phyloP scores from a whole-genome alignment of 129 eudicot species.

The Deinandra increscens region DNA sequence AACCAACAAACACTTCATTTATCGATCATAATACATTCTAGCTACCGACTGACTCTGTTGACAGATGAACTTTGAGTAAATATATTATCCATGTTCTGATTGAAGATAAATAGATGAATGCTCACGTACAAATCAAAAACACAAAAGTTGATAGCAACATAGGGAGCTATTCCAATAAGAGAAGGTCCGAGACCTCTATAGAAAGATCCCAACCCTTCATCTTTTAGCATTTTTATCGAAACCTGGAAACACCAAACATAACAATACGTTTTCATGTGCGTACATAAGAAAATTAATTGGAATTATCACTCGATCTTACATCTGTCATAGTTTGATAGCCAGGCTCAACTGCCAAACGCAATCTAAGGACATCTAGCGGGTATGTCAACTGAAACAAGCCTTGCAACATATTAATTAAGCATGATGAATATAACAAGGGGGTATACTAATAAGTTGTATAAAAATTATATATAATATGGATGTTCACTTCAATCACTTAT shows the following conservation, averaged over 20 bases:
- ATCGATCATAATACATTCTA: too few relatives aligned
- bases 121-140: constrained; percentile 94
- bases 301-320: constrained; percentile 51
- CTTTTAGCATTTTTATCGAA: constrained; percentile 72
- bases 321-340: constrained; percentile 79
- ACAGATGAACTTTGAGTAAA: too few relatives aligned
- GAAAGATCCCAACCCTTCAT: constrained; percentile 82
- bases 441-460: too few relatives aligned
- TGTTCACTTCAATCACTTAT: too few relatives aligned
- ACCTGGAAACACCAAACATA: constrained; percentile 42
- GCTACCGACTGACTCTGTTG: too few relatives aligned
- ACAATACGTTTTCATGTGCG: too few relatives aligned
- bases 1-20: too few relatives aligned
- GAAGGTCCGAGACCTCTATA: constrained; percentile 89
- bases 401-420: too few relatives aligned
- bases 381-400: constrained; percentile 62
- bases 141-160: constrained; percentile 94
- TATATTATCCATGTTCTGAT: too few relatives aligned
- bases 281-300: neutral
- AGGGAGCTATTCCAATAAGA: constrained; percentile 92
- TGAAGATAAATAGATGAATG: too few relatives aligned
- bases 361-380: constrained; percentile 83
- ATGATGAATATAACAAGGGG: too few relatives aligned
- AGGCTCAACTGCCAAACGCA: constrained; percentile 94
- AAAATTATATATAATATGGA: too few relatives aligned